A percentile compares a stretch with the other conserved stretches of the same genome.
phyloP scores from a whole-genome alignment of 148 eudicot genomes.

The Agrostemma githago region DNA sequence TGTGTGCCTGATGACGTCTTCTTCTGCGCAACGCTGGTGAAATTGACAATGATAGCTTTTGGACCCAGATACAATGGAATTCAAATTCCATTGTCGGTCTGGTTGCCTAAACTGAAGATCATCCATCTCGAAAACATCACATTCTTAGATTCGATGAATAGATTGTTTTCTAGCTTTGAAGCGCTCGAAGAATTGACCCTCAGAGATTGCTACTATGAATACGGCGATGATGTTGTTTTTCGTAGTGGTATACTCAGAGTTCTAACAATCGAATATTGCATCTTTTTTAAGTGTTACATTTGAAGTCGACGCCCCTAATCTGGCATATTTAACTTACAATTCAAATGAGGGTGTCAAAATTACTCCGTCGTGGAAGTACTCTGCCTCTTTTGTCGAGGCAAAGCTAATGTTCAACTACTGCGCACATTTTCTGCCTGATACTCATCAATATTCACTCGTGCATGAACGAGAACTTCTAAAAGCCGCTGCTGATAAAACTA shows the following conservation, averaged over 20 bases:
- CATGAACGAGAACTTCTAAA: not conserved
- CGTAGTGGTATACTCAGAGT: not conserved
- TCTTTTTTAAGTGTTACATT: not conserved
- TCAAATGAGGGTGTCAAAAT: not conserved
- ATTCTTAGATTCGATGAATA: not conserved
- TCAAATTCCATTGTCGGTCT: not conserved
- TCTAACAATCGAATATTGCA: not conserved
- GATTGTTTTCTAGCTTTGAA: not conserved
- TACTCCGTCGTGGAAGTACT: not conserved
- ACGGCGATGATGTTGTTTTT: not conserved
- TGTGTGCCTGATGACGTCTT: too few relatives aligned
- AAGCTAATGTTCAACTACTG: not conserved
- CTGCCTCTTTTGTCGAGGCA: not conserved
- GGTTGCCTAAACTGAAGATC: not conserved
- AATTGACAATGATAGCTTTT: too few relatives aligned
- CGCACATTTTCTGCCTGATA: not conserved
- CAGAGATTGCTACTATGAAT: not conserved
- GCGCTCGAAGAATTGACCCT: not conserved
- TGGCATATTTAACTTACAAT: not conserved
- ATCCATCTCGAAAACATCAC: not conserved
- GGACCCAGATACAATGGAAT: not conserved
- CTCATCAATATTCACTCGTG: not conserved
- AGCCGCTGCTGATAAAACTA: not conserved
- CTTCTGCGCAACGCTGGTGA: not conserved
- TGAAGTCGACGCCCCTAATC: constrained; percentile 5